phyloP scores from a whole-genome alignment of 2,329 filamentous ascomycete genomes.

The Ambrosiella beaveri region DNA sequence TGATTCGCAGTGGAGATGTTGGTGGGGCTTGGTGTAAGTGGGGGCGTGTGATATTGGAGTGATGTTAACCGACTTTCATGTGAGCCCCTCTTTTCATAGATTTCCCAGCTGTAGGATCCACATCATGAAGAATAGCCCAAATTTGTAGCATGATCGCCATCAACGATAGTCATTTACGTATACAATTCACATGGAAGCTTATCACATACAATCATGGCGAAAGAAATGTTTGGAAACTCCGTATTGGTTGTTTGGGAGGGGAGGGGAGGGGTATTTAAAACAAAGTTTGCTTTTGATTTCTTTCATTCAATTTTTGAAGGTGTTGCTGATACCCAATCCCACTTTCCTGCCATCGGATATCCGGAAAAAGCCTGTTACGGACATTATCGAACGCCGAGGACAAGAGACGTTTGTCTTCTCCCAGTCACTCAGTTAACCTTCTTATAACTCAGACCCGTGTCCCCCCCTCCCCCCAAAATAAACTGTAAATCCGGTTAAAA shows the following conservation, averaged over 20 bases:
- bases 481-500: neutral
- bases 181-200: too few relatives aligned
- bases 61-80: neutral
- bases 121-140: too few relatives aligned
- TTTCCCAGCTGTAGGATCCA: neutral
- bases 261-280: conserved; percentile 23
- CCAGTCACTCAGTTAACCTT: neutral
- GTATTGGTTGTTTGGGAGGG: conserved; percentile 18
- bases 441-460: neutral
- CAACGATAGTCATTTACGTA: too few relatives aligned
- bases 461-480: neutral
- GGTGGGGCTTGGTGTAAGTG: neutral
- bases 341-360: neutral
- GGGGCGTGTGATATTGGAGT: neutral
- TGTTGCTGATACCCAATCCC: neutral
- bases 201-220: too few relatives aligned
- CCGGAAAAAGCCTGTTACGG: neutral
- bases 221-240: conserved; percentile 14
- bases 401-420: neutral
- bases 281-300: conserved; percentile 18
- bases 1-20: too few relatives aligned
- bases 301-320: conserved; percentile 4
- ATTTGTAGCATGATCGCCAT: too few relatives aligned
- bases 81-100: neutral
- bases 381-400: neutral